phyloP scores from a whole-genome alignment of 768 basidiomycete genomes.

The Grammothele lineata region DNA sequence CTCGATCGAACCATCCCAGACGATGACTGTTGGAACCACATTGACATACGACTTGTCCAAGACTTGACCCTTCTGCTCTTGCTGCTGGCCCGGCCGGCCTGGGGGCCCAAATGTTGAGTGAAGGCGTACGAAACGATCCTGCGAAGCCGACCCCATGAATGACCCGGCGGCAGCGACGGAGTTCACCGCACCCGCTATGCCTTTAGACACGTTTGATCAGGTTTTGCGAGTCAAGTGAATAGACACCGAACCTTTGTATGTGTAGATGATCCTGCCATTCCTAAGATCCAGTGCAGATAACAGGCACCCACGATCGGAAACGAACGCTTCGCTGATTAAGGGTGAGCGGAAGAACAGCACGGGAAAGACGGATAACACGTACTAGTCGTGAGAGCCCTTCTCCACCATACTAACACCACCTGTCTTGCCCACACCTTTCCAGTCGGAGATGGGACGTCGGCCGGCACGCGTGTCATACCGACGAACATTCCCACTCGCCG shows the following conservation, averaged over 20 bases:
- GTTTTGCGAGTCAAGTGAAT: not conserved
- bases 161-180: slow-evolving; percentile 56
- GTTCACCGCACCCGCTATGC: slow-evolving; percentile 65
- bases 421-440: slow-evolving; percentile 53
- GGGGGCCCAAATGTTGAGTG: slow-evolving; percentile 60
- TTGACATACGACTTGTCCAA: slow-evolving; percentile 63
- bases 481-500: slow-evolving; percentile 66
- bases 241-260: slow-evolving; percentile 54
- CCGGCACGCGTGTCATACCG: slow-evolving; percentile 74
- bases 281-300: slow-evolving; percentile 67
- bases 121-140: slow-evolving; percentile 68
- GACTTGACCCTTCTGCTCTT: slow-evolving; percentile 55
- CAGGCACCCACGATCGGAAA: slow-evolving; percentile 61
- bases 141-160: slow-evolving; percentile 54
- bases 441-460: slow-evolving; percentile 64
- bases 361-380: slow-evolving; percentile 21
- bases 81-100: slow-evolving; percentile 39
- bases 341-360: not conserved
- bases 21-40: slow-evolving; percentile 54
- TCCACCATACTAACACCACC: slow-evolving; percentile 60
- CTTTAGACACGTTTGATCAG: slow-evolving; percentile 30
- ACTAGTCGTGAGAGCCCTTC: slow-evolving; percentile 63
- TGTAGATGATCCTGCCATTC: slow-evolving; percentile 57
- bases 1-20: slow-evolving; percentile 49
- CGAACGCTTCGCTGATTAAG: slow-evolving; percentile 58